Conservation (phyloP, 352 stramenopile species). For the Globisporangium cylindrosporum region DNA sequence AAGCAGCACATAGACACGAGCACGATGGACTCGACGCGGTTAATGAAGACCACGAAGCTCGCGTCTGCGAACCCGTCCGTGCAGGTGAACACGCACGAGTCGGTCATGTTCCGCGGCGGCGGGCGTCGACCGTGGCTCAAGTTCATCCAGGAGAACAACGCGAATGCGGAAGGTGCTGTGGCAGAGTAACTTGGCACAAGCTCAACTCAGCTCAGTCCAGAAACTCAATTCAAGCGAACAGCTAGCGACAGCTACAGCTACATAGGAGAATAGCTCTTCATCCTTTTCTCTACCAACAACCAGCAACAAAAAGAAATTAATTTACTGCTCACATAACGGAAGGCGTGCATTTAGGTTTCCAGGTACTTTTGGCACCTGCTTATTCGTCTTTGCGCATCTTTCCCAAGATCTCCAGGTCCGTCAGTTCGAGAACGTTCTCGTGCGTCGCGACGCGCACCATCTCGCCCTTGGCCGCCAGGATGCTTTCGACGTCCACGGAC, state of each 20-base stretch:
- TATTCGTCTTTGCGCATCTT: slow-evolving; percentile 28
- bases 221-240: neutral
- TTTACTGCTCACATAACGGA: slow-evolving; percentile 19
- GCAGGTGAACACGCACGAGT: slow-evolving; percentile 86
- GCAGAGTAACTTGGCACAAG: slow-evolving; percentile 9
- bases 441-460: slow-evolving; percentile 65
- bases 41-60: slow-evolving; percentile 77
- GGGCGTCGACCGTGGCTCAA: slow-evolving; percentile 78
- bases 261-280: neutral
- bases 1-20: slow-evolving; percentile 83
- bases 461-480: slow-evolving; percentile 77
- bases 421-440: slow-evolving; percentile 84
- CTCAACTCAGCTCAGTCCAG: neutral
- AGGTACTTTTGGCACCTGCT: neutral
- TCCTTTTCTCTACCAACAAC: neutral
- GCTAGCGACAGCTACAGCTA: neutral
- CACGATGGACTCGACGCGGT: slow-evolving; percentile 74
- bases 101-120: slow-evolving; percentile 76
- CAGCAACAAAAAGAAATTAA: slow-evolving; percentile 14
- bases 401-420: slow-evolving; percentile 68
- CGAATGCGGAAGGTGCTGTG: slow-evolving; percentile 19
- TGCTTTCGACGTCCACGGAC: slow-evolving; percentile 83
- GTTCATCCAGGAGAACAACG: slow-evolving; percentile 46
- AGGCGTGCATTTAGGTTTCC: neutral
- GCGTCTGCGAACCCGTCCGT: slow-evolving; percentile 84